Evolutionary conservation across 1,284 basidiomycete genomes (phyloP), one percentile per base, ranked within the genome.

Genomic region (Ustilago nuda): DNA sequence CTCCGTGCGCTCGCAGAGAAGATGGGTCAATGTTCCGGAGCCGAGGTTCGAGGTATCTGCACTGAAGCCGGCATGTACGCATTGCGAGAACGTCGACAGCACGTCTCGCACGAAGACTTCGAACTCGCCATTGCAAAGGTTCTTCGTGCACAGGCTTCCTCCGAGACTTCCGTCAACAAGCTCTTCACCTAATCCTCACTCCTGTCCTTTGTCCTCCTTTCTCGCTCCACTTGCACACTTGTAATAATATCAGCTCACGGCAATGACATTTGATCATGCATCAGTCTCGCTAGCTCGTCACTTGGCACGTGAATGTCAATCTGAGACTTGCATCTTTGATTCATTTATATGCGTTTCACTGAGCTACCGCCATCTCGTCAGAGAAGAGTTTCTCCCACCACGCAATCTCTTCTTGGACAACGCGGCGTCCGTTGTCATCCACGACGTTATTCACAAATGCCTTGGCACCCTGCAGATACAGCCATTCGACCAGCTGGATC

Each of bases 61-160:
- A 98, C 96, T 0, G 96, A 99, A 88, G 96, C 95, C 33, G 95
- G 94, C 61, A 98, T 98, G 96, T 99, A 98, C 85, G 96, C 96
- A 1, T 89, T 98, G 11, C 90, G 96, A 46, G 96, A 98, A 87
- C 91, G 96, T 66, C 89, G 96, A 77, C 95, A 98, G 81, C 82
- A 98, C 86, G 96, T 98, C 54, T 96, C 94, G 2, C 95, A 98
- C 87, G 96, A 98, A 83, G 96, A 99, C 86, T 98, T 99, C 83
- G 95, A 98, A 89, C 94, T 98, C 88, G 95, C 95, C 39, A 92
- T 99, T 15, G 94, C 95, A 5, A 99, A 98, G 91, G 87, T 87
- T 89, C 92, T 76, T 51, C 81, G 85, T 66, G 85, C 85, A 56
- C 82, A 87, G 50, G 79, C 78, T 39, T 86, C 87, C 45, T 78